Percentiles rank a stretch among this genome's conserved stretches.
Evolutionary conservation across 78 protist species (phyloP).

Genomic region (Tieghemostelium lacteum): DNA sequence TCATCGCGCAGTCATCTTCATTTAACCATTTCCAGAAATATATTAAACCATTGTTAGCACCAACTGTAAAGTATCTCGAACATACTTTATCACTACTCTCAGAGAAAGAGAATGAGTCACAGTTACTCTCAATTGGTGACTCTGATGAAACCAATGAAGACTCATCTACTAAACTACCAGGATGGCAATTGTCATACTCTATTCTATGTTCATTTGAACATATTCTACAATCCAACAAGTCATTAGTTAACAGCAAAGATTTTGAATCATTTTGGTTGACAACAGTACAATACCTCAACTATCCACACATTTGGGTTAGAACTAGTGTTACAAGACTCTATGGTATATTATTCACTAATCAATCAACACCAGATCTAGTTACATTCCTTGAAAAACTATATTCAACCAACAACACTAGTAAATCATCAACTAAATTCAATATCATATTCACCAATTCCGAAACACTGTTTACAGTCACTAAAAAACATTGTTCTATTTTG

Average conservation of each 20-base stretch:
- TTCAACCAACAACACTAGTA: not conserved
- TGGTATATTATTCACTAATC: conserved; percentile 32
- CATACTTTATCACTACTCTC: not conserved
- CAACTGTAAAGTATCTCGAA: conserved; percentile 7
- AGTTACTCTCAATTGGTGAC: conserved; percentile 16
- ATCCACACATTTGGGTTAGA: conserved; percentile 81
- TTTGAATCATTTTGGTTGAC: conserved; percentile 6
- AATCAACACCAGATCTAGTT: not conserved
- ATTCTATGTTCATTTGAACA: conserved; percentile 25
- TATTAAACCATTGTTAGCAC: not conserved
- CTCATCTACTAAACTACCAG: conserved; percentile 1
- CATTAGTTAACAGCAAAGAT: not conserved
- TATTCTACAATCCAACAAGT: not conserved
- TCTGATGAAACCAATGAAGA: conserved; percentile 26
- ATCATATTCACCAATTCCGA: conserved; percentile 7
- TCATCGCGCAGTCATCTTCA: not conserved
- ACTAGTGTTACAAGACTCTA: conserved; percentile 26
- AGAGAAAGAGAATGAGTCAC: not conserved
- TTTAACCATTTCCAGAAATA: not conserved
- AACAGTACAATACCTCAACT: conserved; percentile 32
- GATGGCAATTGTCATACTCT: conserved; percentile 54
- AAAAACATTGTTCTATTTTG: conserved; percentile 45
- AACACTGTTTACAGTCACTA: conserved; percentile 30
- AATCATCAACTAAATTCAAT: not conserved
- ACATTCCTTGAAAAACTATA: conserved; percentile 5